Base-by-base conservation (phyloP, 2,329 filamentous ascomycete genomes). In the Delphinella strobiligena region DNA sequence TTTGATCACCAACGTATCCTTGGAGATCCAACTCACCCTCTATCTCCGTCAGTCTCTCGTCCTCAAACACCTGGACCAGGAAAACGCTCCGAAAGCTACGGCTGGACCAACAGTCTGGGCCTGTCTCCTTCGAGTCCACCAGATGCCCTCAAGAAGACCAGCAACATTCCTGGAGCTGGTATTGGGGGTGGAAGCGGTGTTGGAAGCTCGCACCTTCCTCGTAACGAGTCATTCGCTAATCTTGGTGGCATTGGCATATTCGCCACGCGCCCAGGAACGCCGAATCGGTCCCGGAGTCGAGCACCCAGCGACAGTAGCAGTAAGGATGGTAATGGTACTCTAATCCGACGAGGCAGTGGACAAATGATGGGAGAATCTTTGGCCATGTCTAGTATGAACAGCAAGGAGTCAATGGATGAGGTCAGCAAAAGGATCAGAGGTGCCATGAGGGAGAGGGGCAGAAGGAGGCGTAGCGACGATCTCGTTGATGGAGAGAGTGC, bases 161-260 rank as follows among this genome's bases (percentile, higher is more conserved):
- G 14, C 29, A 15, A 33, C 19, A 41, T 33, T 15, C 35, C 49
- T 33, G 38, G 45, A 35, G 42, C 57, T 47, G 55, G 55, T 40
- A 53, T 55, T 9, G 51, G 53, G 29, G 51, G 59, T 56, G 34
- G 55, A 54, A 43, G 58, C 65, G 48, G 61, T 15, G 36, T 43
- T 14, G 30, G 64, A 64, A 40, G 64, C 62, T 60, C 71, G 57
- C 62, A 79, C 74, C 48, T 78, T 1, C 88, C 89, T 7, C 79
- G 83, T 44, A 95, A 94, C 64, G 91, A 96, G 61, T 91, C 84
- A 1, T 95, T 95, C 64, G 80, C 80, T 60, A 89, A 96, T 59
- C 81, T 96, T 47, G 82, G 84, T 10, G 78, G 75, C 36, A 81
- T 94, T 49, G 84, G 82, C 45, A 80, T 98, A 62, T 98, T 96